Evolutionary conservation across 176 grass and related monocot genomes (phyloP).

Genomic region (Aechmea fasciata): DNA sequence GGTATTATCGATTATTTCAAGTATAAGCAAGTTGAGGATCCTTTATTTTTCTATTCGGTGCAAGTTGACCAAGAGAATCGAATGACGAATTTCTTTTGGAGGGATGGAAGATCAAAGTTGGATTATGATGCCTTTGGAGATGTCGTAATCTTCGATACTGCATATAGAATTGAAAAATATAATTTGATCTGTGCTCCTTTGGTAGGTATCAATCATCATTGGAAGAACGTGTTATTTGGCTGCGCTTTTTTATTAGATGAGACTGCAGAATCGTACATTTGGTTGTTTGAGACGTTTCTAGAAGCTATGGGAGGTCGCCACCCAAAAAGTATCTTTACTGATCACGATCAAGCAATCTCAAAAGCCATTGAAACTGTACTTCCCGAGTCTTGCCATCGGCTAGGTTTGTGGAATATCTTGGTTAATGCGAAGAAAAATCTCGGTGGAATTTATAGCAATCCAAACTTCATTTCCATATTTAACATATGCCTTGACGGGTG

Average conservation of each 20-base stretch:
- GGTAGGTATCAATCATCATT: slow-evolving; percentile 76
- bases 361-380: slow-evolving; percentile 67
- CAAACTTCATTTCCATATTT: slow-evolving; percentile 58
- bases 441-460: slow-evolving; percentile 55
- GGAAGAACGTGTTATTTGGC: slow-evolving; percentile 70
- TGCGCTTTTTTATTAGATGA: slow-evolving; percentile 25
- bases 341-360: slow-evolving; percentile 51
- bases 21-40: not conserved
- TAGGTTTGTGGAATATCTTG: slow-evolving; percentile 61
- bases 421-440: slow-evolving; percentile 60
- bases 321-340: slow-evolving; percentile 62
- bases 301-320: slow-evolving; percentile 55
- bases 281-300: slow-evolving; percentile 70
- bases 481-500: slow-evolving; percentile 63
- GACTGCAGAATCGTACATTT: slow-evolving; percentile 32
- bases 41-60: slow-evolving; percentile 4
- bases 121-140: slow-evolving; percentile 76
- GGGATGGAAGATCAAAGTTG: slow-evolving; percentile 49
- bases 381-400: slow-evolving; percentile 50
- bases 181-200: slow-evolving; percentile 58
- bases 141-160: slow-evolving; percentile 67
- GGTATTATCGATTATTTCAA: too few relatives aligned
- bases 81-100: slow-evolving; percentile 71
- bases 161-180: slow-evolving; percentile 60
- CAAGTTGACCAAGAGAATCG: slow-evolving; percentile 44